Percentiles rank a stretch among this genome's conserved stretches.
These are phyloP conservation scores for Ramaria rubella DNA, from an alignment of 768 basidiomycete genomes.

Conservation along the genomic window DNA sequence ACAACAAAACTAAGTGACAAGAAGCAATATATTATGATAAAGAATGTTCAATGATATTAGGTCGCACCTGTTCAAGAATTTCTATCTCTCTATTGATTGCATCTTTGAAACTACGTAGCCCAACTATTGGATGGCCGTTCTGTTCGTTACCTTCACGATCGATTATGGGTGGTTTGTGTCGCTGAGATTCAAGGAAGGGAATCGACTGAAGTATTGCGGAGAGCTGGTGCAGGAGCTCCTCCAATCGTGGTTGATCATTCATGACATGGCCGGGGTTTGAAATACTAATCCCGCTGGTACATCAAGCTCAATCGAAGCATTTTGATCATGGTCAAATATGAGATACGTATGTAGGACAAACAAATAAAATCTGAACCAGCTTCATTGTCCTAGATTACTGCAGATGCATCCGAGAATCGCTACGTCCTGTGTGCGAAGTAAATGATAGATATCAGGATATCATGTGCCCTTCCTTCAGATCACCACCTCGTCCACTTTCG, in stretches of 20 bases:
- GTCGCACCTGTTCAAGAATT: conserved; percentile 33
- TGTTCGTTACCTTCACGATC: neutral
- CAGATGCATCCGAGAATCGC: too few species aligned
- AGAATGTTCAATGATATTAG: neutral
- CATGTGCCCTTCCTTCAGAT: too few species aligned
- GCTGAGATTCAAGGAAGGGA: conserved; percentile 4
- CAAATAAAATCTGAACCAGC: too few species aligned
- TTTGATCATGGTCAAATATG: too few species aligned
- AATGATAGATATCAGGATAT: too few species aligned
- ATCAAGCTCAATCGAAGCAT: too few species aligned
- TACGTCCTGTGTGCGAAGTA: too few species aligned
- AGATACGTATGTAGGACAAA: too few species aligned
- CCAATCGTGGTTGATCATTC: neutral
- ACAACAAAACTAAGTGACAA: neutral
- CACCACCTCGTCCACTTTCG: conserved; percentile 48
- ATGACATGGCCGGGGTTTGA: neutral
- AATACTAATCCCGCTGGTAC: neutral
- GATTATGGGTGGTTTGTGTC: conserved; percentile 11
- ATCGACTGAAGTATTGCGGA: conserved; percentile 7
- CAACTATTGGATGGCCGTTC: conserved; percentile 25
- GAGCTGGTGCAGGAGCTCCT: conserved; percentile 10
- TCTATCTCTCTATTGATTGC: conserved; percentile 40
- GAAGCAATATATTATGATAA: neutral
- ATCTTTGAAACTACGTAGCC: conserved; percentile 35
- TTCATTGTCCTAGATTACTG: too few species aligned